Evolutionary conservation across 1,284 basidiomycete species (phyloP), one percentile per base, ranked within the genome.

Genomic region (Malassezia psittaci): DNA sequence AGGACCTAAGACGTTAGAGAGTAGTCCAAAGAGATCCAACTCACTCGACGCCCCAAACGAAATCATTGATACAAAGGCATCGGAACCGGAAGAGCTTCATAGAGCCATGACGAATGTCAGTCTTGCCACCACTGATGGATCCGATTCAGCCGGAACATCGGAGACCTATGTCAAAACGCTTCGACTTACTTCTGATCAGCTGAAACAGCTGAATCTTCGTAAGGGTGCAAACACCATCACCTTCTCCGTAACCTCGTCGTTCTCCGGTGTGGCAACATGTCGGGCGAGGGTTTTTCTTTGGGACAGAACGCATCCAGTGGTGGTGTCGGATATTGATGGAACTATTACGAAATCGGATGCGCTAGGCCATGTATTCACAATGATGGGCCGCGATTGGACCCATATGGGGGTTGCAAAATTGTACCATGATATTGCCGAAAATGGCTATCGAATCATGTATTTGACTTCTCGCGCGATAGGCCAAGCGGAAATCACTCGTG

Each of bases 351-450:
- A 63, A 75, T 96, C 91, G 1, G 94, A 99, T 77, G 94, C 90
- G 1, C 79, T 98, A 2, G 94, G 94, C 0, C 94, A 98, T 74
- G 85, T 99, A 48, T 94, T 94, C 73, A 93, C 91, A 4, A 91
- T 96, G 82, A 94, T 98, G 64, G 94, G 94, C 5, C 83, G 93
- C n/a, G 94, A 99, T 76, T 98, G 94, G 94, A 99, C 94, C 4
- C 94, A 98, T 74, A 79, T 89, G 15, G 94, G 94, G 15, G 93
- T 98, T 16, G 94, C 94, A 6, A 98, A 98, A 77, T 80, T 98
- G 18, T 99, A 98, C 77, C 96, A 90, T 3, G 94, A 99, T 70
- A 96, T 99, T 61, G 74, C 75, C 52, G 83, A 88, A 57, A 99
- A 99, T 69, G 94, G 94, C 36, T 98, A 98, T 81, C 91, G 91